phyloP scores from a whole-genome alignment of 1,284 basidiomycete species.

The Exsudoporus floridanus region DNA sequence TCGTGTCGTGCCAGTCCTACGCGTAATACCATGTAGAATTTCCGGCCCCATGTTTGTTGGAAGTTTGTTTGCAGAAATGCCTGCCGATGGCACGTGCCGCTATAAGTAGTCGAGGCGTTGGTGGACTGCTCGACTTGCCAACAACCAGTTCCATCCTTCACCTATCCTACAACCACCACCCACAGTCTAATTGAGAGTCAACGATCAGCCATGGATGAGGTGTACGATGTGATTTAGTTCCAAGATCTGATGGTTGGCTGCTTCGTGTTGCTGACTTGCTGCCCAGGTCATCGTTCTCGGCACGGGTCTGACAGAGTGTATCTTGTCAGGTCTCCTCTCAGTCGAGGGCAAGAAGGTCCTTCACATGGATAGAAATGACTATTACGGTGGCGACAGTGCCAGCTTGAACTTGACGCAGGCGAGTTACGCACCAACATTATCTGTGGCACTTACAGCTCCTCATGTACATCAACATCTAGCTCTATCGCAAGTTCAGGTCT shows the following conservation, averaged over 20 bases:
- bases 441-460: conserved; percentile 15
- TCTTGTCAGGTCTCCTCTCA: conserved; percentile 93
- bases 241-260: conserved; percentile 15
- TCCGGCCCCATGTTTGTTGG: neutral
- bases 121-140: conserved; percentile 17
- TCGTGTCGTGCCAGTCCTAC: neutral
- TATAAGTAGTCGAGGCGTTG: conserved; percentile 27
- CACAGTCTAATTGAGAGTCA: conserved; percentile 11
- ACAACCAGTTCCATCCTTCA: conserved; percentile 10
- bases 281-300: conserved; percentile 88
- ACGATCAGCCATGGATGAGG: conserved; percentile 73
- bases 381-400: conserved; percentile 98
- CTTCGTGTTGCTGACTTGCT: conserved; percentile 18
- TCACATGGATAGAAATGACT: conserved; percentile 99
- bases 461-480: conserved; percentile 48
- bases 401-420: conserved; percentile 97
- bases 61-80: conserved; percentile 10
- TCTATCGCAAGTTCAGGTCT: conserved; percentile 94
- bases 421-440: conserved; percentile 26
- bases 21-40: conserved; percentile 10
- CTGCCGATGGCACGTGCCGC: conserved; percentile 23
- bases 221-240: conserved; percentile 69
- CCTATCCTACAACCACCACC: conserved; percentile 15
- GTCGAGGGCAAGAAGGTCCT: conserved; percentile 99
- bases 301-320: conserved; percentile 97